Evolutionary conservation across 2,329 filamentous ascomycete species (phyloP).

Genomic region (Epichloe sylvatica): DNA sequence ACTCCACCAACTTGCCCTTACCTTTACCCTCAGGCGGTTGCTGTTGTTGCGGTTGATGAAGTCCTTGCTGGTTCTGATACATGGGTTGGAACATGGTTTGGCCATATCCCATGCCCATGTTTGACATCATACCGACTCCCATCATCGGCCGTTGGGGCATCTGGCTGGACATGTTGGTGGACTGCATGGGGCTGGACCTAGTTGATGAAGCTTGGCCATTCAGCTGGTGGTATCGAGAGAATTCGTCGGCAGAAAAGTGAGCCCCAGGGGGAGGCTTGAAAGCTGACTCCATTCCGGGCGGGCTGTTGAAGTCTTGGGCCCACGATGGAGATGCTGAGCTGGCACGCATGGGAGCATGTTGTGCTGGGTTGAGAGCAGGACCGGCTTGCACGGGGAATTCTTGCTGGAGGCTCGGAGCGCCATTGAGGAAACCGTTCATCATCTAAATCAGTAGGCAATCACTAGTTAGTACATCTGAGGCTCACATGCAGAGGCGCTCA

Average conservation of each 20-base stretch:
- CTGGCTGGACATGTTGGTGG: constrained; percentile 28
- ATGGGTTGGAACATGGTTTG: constrained; percentile 41
- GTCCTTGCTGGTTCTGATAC: constrained; percentile 32
- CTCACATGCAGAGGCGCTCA: not conserved
- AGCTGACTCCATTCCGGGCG: constrained; percentile 58
- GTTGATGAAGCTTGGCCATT: constrained; percentile 40
- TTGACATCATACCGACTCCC: constrained; percentile 32
- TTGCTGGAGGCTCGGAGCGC: constrained; percentile 46
- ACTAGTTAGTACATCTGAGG: not conserved
- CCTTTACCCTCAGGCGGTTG: constrained; percentile 48
- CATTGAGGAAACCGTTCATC: constrained; percentile 87
- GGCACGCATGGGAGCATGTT: constrained; percentile 37
- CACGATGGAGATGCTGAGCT: constrained; percentile 40
- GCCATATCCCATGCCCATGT: constrained; percentile 37
- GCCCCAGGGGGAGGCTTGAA: constrained; percentile 45
- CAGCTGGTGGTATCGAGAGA: constrained; percentile 71
- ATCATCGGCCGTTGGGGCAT: constrained; percentile 47
- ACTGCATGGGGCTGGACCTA: constrained; percentile 46
- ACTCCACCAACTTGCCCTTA: constrained; percentile 86
- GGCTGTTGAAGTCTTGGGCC: constrained; percentile 39
- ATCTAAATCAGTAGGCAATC: constrained; percentile 39
- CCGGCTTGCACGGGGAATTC: constrained; percentile 39
- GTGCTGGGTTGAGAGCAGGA: constrained; percentile 34
- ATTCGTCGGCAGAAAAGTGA: constrained; percentile 70
- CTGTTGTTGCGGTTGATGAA: constrained; percentile 27